These are phyloP conservation scores for Coniferiporia weirii DNA, from an alignment of 1,284 basidiomycete species.

Conservation along the genomic window DNA sequence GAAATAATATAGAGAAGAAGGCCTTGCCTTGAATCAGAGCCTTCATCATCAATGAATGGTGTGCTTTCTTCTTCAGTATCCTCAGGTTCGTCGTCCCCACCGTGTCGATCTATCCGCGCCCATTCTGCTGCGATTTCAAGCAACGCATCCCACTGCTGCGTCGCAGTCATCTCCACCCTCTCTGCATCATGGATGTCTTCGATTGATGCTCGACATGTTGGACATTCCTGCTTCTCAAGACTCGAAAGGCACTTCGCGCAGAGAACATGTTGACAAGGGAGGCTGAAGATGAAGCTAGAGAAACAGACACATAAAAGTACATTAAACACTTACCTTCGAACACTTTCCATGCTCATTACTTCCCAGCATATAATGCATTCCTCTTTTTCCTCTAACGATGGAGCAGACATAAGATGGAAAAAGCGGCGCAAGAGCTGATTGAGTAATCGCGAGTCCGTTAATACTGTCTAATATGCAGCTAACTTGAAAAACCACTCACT, in stretches of 20 bases:
- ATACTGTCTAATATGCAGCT: not conserved
- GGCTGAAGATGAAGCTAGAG: slow-evolving; percentile 24
- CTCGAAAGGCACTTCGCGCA: slow-evolving; percentile 37
- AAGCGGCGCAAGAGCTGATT: slow-evolving; percentile 39
- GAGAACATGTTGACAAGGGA: slow-evolving; percentile 40
- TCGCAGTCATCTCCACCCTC: slow-evolving; percentile 37
- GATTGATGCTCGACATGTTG: slow-evolving; percentile 34
- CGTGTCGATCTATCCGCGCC: slow-evolving; percentile 33
- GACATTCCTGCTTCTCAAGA: slow-evolving; percentile 30
- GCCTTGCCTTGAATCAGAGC: slow-evolving; percentile 17
- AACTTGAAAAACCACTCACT: slow-evolving; percentile 23
- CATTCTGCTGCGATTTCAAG: slow-evolving; percentile 38
- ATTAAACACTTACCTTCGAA: slow-evolving; percentile 27
- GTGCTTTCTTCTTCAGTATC: slow-evolving; percentile 40
- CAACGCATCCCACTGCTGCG: slow-evolving; percentile 44
- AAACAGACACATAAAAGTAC: not conserved
- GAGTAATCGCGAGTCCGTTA: slow-evolving; percentile 1
- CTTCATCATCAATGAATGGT: slow-evolving; percentile 34
- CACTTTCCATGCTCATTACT: slow-evolving; percentile 31
- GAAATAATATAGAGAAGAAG: not conserved
- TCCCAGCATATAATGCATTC: slow-evolving; percentile 43
- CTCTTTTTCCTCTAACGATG: slow-evolving; percentile 39
- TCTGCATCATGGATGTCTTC: slow-evolving; percentile 31
- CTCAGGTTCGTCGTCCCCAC: slow-evolving; percentile 23
- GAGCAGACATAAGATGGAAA: slow-evolving; percentile 35